phyloP scores from a whole-genome alignment of 768 basidiomycete genomes.

The Amanita rubescens region DNA sequence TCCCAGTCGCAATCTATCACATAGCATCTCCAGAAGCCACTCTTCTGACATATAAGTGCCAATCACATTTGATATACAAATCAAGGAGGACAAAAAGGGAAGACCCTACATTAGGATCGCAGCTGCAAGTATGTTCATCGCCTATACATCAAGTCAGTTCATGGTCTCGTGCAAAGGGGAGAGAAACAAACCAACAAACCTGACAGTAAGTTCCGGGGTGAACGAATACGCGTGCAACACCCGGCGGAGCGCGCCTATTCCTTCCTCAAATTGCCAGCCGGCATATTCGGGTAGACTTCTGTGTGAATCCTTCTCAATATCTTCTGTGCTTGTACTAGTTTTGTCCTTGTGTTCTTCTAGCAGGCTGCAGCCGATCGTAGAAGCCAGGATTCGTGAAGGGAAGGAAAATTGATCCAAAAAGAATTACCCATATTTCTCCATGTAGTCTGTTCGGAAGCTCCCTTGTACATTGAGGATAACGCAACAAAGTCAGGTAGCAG shows the following conservation, averaged over 20 bases:
- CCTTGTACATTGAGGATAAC: constrained; percentile 96
- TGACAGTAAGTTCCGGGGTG: constrained; percentile 89
- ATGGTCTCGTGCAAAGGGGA: constrained; percentile 1
- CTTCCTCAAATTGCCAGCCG: constrained; percentile 88
- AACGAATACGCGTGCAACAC: constrained; percentile 95
- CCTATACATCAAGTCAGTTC: constrained; percentile 4
- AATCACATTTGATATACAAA: background rate
- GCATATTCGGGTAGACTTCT: too few relatives aligned
- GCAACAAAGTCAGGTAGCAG: constrained; percentile 87
- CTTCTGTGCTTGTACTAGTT: too few relatives aligned
- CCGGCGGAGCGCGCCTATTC: constrained; percentile 75
- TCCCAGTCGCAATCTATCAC: constrained; percentile 94
- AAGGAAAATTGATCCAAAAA: constrained; percentile 89
- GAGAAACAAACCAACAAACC: constrained; percentile 40
- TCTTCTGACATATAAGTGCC: constrained; percentile 97
- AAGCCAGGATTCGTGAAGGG: constrained; percentile 82
- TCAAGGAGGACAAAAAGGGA: too few relatives aligned
- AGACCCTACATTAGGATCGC: constrained; percentile 82
- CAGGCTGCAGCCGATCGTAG: constrained; percentile 66
- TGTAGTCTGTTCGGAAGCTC: constrained; percentile 90
- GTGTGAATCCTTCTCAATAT: too few relatives aligned
- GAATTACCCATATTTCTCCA: constrained; percentile 97
- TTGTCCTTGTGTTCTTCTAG: too few relatives aligned
- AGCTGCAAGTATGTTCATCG: too few relatives aligned
- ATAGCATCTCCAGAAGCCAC: too few relatives aligned